A percentile compares a stretch with the other conserved stretches of the same genome.
These are phyloP conservation scores for Skeletonema marinoi DNA, from an alignment of 108 stramenopile species.

Conservation along the genomic window DNA sequence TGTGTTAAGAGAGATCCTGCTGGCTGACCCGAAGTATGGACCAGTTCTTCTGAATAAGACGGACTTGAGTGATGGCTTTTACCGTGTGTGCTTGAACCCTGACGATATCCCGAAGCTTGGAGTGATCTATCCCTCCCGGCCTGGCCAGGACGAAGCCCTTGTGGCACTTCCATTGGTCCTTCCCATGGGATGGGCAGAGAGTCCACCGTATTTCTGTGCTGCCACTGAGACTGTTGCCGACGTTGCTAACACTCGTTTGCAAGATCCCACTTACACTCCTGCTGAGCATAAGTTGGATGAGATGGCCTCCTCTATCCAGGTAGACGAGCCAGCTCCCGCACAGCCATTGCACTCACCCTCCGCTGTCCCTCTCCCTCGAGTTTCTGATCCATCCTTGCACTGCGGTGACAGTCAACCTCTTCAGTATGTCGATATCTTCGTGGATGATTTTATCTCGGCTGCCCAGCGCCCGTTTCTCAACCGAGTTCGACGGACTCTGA, in stretches of 20 bases:
- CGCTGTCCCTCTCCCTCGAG: no score
- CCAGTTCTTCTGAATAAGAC: slow-evolving; percentile 21
- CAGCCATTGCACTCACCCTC: no score
- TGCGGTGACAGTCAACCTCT: neutral
- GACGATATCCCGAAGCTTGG: slow-evolving; percentile 36
- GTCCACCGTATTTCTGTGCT: slow-evolving; percentile 41
- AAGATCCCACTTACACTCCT: neutral
- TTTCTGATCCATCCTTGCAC: neutral
- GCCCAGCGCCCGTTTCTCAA: slow-evolving; percentile 20
- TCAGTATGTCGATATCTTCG: slow-evolving; percentile 41
- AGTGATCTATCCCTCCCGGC: slow-evolving; percentile 5
- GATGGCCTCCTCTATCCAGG: neutral
- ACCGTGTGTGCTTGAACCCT: slow-evolving; percentile 16
- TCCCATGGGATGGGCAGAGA: slow-evolving; percentile 47
- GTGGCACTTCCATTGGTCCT: slow-evolving; percentile 37
- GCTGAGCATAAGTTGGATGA: neutral
- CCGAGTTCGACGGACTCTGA: neutral
- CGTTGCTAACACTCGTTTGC: slow-evolving; percentile 1
- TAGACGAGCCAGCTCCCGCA: no score
- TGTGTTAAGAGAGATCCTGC: slow-evolving; percentile 18
- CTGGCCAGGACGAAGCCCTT: neutral
- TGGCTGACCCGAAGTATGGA: slow-evolving; percentile 1
- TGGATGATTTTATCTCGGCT: slow-evolving; percentile 43
- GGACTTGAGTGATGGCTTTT: slow-evolving; percentile 24
- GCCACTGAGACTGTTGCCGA: slow-evolving; percentile 54